Conservation (phyloP, 2,329 filamentous ascomycete genomes). For the Tricladium varicosporioides region DNA sequence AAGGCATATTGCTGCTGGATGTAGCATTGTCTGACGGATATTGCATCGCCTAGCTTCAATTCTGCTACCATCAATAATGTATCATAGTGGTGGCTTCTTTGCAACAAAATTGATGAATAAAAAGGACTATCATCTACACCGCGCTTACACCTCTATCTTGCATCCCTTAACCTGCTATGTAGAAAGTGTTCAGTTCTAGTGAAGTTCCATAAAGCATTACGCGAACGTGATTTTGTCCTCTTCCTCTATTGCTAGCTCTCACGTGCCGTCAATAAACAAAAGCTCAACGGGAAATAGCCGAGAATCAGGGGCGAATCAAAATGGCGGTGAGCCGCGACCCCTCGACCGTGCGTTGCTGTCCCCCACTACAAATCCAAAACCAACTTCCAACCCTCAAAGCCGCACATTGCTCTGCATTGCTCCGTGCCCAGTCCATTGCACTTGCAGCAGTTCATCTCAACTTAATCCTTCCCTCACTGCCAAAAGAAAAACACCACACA, state of each 20-base stretch:
- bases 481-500: background rate
- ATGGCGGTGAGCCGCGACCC: conserved; percentile 1
- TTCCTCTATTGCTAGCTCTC: background rate
- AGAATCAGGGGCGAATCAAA: conserved; percentile 4
- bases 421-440: background rate
- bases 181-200: no score
- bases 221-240: background rate
- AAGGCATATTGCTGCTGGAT: background rate
- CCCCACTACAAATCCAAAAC: conserved; percentile 8
- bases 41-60: background rate
- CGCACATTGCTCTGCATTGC: conserved; percentile 6
- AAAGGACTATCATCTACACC: background rate
- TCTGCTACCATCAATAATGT: background rate
- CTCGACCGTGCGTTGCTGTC: background rate
- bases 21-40: background rate
- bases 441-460: conserved; percentile 1
- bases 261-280: background rate
- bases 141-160: no score
- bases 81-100: background rate
- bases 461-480: background rate
- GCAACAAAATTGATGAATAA: background rate
- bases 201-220: no score
- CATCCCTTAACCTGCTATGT: no score
- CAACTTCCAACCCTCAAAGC: conserved; percentile 3
- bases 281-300: background rate